Conservation (phyloP, 2,329 filamentous ascomycete species). For the Penicillium brasilianum region DNA sequence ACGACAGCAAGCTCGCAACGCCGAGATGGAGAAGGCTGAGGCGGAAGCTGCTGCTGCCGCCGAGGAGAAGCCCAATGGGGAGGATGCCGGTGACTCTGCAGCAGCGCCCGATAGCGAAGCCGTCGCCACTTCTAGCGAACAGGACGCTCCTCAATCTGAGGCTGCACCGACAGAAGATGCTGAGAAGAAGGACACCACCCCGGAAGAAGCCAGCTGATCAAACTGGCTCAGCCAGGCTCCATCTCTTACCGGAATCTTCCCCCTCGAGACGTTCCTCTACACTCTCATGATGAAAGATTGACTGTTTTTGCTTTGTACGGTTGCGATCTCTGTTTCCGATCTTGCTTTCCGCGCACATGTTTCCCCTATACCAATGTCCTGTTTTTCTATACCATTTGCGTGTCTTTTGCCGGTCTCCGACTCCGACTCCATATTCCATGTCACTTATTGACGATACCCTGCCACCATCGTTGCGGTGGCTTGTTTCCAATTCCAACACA, state of each 20-base stretch:
- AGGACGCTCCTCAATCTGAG: constrained; percentile 3
- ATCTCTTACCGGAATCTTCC: neutral
- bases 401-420: constrained; percentile 6
- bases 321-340: neutral
- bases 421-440: constrained; percentile 20
- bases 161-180: neutral
- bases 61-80: constrained; percentile 21
- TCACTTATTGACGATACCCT: constrained; percentile 36
- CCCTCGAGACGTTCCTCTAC: neutral
- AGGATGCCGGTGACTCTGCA: constrained; percentile 6
- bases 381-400: constrained; percentile 21
- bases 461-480: constrained; percentile 23
- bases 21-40: constrained; percentile 52
- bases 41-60: constrained; percentile 37
- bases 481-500: constrained; percentile 18
- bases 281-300: neutral
- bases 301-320: neutral
- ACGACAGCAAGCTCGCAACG: constrained; percentile 56
- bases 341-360: constrained; percentile 1
- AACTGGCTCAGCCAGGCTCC: neutral
- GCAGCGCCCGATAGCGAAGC: constrained; percentile 1
- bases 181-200: constrained; percentile 10
- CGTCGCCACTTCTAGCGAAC: neutral
- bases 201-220: constrained; percentile 7
- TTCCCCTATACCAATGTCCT: constrained; percentile 24